These are phyloP conservation scores for Reutealis trisperma DNA, from an alignment of 345 rosid species.

Conservation along the genomic window DNA sequence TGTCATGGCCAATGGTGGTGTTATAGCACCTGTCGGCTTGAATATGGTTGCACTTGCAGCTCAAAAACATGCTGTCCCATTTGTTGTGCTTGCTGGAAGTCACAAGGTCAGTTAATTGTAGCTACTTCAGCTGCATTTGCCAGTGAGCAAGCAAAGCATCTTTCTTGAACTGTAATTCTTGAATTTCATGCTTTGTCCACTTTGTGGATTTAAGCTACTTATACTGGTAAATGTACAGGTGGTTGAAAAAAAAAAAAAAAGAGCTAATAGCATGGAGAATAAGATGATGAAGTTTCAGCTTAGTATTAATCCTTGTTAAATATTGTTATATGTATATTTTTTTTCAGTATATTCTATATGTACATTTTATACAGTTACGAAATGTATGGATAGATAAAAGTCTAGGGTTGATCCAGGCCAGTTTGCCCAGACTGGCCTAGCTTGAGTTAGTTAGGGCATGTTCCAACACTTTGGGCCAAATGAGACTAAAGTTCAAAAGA, in stretches of 20 bases:
- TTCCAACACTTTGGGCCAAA: neutral
- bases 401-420: no score
- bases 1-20: conserved; percentile 98
- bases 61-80: conserved; percentile 95
- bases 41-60: conserved; percentile 99
- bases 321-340: neutral
- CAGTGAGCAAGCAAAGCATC: neutral
- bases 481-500: neutral
- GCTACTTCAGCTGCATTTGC: conserved; percentile 10
- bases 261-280: neutral
- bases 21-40: conserved; percentile 95
- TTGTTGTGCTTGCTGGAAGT: conserved; percentile 94
- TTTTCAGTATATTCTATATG: neutral
- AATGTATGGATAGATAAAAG: neutral
- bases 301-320: neutral
- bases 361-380: neutral
- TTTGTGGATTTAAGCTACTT: conserved; percentile 12
- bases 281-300: neutral
- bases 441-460: neutral
- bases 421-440: neutral
- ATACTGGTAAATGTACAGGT: neutral
- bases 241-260: neutral
- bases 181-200: conserved; percentile 8
- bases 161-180: neutral
- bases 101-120: conserved; percentile 68